Evolutionary conservation across 1,139 yeast genomes (phyloP), one percentile per base, ranked within the genome.

Genomic region (Geotrichum siamense): DNA sequence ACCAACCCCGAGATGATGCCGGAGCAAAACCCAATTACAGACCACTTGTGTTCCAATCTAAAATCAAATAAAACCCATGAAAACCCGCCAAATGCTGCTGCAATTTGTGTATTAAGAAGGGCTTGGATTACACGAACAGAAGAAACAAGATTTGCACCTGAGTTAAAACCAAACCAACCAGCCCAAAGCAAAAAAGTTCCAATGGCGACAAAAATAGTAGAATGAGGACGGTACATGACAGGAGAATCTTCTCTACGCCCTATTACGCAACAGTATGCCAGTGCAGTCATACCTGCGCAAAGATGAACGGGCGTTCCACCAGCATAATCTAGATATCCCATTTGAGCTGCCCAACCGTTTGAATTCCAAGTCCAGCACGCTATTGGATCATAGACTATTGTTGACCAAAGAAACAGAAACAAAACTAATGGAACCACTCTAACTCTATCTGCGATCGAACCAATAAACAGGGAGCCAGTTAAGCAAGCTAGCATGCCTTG

Each of bases 81-180:
- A 35, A 63, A 40, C 1, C 66, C 67, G 8, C 65, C 67, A 36
- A 53, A 47, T 4, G 64, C 53, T 0, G 66, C 68, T 1, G 63
- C 53, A 3, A 61, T 39, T 40, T 61, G 56, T 2, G 68, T 60
- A 44, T 62, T 63, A 29, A 61, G 37, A 44, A 62, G 50, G 2
- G 67, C 60, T 57, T 65, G 74, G 57, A 70, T 62, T 1, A 76
- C 69, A 47, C 66, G 62, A 39, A 68, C 54, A 56, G 77, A 66
- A 49, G 82, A 81, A 41, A 74, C 72, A 23, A 75, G 71, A 50
- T 89, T 79, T 5, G 93, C 78, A 36, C 89, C 86, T 12, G 94
- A 86, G 60, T 86, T 86, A 71, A 86, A 86, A 28, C 91, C 85
- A 48, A 85, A 69, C 96, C 96, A 86, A 9, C 96, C 95, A 48